Conservation (phyloP, 192 early-diverging fungal species). For the Gonapodya sp. region DNA sequence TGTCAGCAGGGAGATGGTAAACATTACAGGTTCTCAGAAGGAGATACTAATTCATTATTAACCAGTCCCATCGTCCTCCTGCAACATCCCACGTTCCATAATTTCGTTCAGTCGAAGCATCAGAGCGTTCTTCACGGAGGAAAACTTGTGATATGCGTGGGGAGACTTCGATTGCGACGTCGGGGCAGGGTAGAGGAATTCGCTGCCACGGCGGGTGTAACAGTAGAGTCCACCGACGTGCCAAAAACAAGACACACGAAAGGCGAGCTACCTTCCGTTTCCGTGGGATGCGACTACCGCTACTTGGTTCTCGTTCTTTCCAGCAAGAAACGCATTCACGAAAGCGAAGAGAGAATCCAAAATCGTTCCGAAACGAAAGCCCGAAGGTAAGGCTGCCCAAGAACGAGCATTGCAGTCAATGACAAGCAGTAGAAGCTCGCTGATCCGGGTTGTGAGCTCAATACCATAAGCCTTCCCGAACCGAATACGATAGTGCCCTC, state of each 20-base stretch:
- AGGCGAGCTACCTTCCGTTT: slow-evolving; percentile 20
- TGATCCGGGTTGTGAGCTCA: neutral
- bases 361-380: neutral
- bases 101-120: slow-evolving; percentile 26
- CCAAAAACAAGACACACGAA: neutral
- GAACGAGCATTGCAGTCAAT: neutral
- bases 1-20: too few species aligned
- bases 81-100: slow-evolving; percentile 25
- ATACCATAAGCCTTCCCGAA: too few species aligned
- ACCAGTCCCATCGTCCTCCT: slow-evolving; percentile 52
- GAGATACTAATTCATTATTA: slow-evolving; percentile 24
- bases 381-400: neutral
- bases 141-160: slow-evolving; percentile 48
- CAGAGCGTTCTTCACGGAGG: slow-evolving; percentile 39
- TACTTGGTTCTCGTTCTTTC: slow-evolving; percentile 79
- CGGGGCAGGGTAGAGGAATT: slow-evolving; percentile 24
- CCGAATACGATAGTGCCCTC: too few species aligned
- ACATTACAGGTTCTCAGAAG: neutral
- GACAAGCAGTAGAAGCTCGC: neutral
- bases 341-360: slow-evolving; percentile 74
- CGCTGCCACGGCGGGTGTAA: slow-evolving; percentile 12
- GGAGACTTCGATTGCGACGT: neutral
- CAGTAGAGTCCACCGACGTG: neutral
- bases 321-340: slow-evolving; percentile 85
- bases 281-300: slow-evolving; percentile 59